phyloP scores from a whole-genome alignment of 257 asterid species.

The Salvia hispanica region DNA sequence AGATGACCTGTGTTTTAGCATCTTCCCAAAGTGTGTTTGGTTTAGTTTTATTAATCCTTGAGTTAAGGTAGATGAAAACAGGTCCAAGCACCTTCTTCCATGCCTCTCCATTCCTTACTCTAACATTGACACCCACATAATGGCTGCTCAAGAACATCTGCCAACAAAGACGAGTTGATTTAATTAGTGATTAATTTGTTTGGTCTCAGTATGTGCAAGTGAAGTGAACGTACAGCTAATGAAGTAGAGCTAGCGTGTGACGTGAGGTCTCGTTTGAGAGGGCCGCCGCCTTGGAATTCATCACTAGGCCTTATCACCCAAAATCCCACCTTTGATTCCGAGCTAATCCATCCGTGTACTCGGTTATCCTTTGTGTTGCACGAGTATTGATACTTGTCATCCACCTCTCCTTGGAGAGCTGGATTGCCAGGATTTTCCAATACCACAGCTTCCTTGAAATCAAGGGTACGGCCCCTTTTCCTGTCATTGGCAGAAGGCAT shows the following conservation, averaged over 20 bases:
- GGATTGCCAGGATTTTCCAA: constrained; percentile 43
- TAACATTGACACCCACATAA: constrained; percentile 53
- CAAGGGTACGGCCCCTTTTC: constrained; percentile 42
- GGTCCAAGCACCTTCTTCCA: constrained; percentile 77
- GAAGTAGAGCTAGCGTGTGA: constrained; percentile 64
- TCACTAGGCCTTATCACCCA: constrained; percentile 73
- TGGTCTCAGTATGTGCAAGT: neutral
- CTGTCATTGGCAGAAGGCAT: constrained; percentile 67
- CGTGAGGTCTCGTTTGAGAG: constrained; percentile 60
- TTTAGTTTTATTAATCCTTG: constrained; percentile 34
- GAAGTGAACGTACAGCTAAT: constrained; percentile 45
- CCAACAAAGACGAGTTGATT: neutral
- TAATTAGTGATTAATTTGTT: too few relatives aligned
- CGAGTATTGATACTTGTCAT: constrained; percentile 74
- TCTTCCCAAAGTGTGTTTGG: constrained; percentile 55
- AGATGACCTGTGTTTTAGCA: constrained; percentile 58
- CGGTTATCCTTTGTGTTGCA: constrained; percentile 50
- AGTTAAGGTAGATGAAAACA: constrained; percentile 58
- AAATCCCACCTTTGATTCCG: constrained; percentile 41
- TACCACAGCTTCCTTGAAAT: constrained; percentile 65
- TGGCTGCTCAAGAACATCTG: constrained; percentile 57
- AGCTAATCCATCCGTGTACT: constrained; percentile 75
- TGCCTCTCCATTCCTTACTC: constrained; percentile 46
- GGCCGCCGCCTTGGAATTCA: constrained; percentile 69
- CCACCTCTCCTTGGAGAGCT: constrained; percentile 52